Conservation (phyloP, 139 green algal species). For the Deuterostichococcus epilithicus region DNA sequence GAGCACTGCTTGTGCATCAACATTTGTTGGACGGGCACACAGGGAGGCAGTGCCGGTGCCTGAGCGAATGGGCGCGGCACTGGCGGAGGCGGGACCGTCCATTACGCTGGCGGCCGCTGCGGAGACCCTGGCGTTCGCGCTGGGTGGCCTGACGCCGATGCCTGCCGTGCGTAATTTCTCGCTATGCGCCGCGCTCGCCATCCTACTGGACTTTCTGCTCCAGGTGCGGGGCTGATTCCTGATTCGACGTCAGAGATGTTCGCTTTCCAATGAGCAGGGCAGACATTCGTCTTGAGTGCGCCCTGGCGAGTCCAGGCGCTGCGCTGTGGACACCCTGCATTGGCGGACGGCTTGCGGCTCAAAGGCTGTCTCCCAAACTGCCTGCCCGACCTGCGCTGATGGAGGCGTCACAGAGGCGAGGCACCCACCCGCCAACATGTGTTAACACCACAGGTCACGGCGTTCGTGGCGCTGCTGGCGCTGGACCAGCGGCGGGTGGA, state of each 20-base stretch:
- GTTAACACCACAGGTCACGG: slow-evolving; percentile 56
- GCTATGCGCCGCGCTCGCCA: slow-evolving; percentile 68
- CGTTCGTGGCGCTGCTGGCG: slow-evolving; percentile 72
- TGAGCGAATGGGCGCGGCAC: slow-evolving; percentile 56
- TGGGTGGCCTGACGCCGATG: slow-evolving; percentile 74
- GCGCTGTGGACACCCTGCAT: no score
- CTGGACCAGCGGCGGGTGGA: slow-evolving; percentile 62
- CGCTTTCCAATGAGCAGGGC: no score
- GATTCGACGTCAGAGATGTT: no score
- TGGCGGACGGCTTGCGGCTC: no score
- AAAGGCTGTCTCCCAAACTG: no score
- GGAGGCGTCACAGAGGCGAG: background rate
- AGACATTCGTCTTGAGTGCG: no score
- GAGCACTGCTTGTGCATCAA: no score
- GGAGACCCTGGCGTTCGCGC: slow-evolving; percentile 71
- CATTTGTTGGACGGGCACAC: no score
- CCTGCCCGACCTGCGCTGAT: no score
- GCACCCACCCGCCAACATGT: background rate
- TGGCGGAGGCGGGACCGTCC: slow-evolving; percentile 73
- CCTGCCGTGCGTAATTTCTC: slow-evolving; percentile 84
- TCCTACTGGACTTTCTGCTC: slow-evolving; percentile 81
- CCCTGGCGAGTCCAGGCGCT: no score
- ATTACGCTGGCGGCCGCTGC: slow-evolving; percentile 76
- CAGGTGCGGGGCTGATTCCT: slow-evolving; percentile 64
- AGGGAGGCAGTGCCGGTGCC: slow-evolving; percentile 40